phyloP scores from a whole-genome alignment of 2,329 filamentous ascomycete species.

The Massarina eburnea region DNA sequence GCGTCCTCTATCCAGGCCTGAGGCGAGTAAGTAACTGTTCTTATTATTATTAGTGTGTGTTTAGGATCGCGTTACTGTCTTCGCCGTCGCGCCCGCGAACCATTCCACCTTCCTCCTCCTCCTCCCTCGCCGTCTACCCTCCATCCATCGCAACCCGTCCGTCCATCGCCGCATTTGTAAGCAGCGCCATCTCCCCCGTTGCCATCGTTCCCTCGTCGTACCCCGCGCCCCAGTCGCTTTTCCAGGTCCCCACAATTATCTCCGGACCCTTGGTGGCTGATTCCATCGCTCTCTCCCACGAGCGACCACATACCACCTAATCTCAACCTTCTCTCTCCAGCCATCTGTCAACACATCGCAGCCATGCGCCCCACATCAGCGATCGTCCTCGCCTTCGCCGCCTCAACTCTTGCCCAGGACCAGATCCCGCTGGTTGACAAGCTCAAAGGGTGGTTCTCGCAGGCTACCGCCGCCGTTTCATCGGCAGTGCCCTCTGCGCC shows the following conservation, averaged over 20 bases:
- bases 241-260: constrained; percentile 8
- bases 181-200: too few relatives aligned
- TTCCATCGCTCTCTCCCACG: too few relatives aligned
- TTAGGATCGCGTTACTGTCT: constrained; percentile 16
- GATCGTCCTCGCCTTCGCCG: constrained; percentile 55
- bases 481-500: constrained; percentile 49
- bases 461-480: constrained; percentile 59
- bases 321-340: constrained; percentile 4
- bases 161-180: background rate
- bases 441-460: constrained; percentile 56
- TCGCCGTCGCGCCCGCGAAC: constrained; percentile 2
- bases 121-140: background rate
- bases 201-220: background rate
- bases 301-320: too few relatives aligned
- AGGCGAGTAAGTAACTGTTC: background rate
- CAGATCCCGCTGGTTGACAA: constrained; percentile 65
- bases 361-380: constrained; percentile 30
- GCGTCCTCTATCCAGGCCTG: background rate
- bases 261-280: constrained; percentile 9
- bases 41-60: background rate
- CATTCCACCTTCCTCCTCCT: background rate
- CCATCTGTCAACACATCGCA: background rate
- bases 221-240: background rate
- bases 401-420: constrained; percentile 55
- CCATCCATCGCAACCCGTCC: background rate